Evolutionary conservation across 768 basidiomycete species (phyloP).

Genomic region (Symmetrospora coprosmae): DNA sequence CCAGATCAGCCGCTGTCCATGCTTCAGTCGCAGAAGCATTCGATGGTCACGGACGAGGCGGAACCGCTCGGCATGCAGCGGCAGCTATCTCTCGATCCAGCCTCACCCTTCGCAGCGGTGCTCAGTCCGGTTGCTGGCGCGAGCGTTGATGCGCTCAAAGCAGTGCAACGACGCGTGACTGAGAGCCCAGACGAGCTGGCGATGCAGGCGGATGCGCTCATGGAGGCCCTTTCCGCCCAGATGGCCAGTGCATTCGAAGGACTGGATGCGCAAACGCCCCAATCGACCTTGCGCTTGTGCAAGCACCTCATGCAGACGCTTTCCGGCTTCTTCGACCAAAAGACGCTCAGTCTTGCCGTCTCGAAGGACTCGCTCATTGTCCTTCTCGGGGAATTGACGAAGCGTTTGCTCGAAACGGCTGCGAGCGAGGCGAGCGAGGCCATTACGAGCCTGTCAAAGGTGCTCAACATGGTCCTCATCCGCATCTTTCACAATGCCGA

Average conservation of each 20-base stretch:
- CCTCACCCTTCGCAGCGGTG: conserved; percentile 44
- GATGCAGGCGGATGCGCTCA: conserved; percentile 59
- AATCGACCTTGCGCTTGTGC: conserved; percentile 60
- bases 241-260: conserved; percentile 79
- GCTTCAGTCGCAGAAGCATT: conserved; percentile 44
- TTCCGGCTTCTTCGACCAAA: conserved; percentile 84
- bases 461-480: conserved; percentile 96
- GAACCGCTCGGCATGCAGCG: conserved; percentile 24
- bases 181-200: conserved; percentile 62
- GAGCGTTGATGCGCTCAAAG: conserved; percentile 87
- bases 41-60: no score
- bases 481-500: conserved; percentile 75
- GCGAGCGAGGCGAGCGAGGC: conserved; percentile 62
- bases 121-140: conserved; percentile 69
- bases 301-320: conserved; percentile 96
- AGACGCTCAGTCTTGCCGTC: conserved; percentile 70
- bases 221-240: conserved; percentile 78
- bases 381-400: conserved; percentile 78
- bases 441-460: conserved; percentile 78
- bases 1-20: not conserved
- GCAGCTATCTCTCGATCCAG: conserved; percentile 5
- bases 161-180: conserved; percentile 71
- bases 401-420: conserved; percentile 84
- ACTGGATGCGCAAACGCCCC: conserved; percentile 20
- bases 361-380: conserved; percentile 70